phyloP scores from a whole-genome alignment of 2,329 filamentous ascomycete genomes.

The Colletotrichum tabaci region DNA sequence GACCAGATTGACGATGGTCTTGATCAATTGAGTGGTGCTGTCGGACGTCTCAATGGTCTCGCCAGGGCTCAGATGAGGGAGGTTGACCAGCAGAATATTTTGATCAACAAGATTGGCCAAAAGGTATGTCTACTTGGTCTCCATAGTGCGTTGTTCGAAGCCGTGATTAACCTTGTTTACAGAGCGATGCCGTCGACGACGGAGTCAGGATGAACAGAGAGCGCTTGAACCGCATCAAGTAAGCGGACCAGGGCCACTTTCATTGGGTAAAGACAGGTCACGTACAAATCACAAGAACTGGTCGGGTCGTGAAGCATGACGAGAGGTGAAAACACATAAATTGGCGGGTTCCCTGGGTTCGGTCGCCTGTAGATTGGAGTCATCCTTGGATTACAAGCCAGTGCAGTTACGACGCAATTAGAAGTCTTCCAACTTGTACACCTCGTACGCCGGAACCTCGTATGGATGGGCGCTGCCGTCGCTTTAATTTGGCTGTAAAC shows the following conservation, averaged over 20 bases:
- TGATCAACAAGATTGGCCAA: slow-evolving; percentile 80
- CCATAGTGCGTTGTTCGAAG: neutral
- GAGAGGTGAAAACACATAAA: neutral
- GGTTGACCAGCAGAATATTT: slow-evolving; percentile 81
- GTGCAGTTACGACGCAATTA: slow-evolving; percentile 25
- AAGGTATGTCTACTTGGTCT: slow-evolving; percentile 71
- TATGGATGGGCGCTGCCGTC: slow-evolving; percentile 47
- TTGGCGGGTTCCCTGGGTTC: neutral
- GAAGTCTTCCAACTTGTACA: slow-evolving; percentile 48
- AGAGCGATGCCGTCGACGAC: slow-evolving; percentile 89
- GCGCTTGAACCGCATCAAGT: slow-evolving; percentile 74
- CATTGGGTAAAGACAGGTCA: neutral
- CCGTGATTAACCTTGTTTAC: slow-evolving; percentile 49
- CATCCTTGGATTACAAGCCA: neutral
- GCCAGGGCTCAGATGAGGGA: slow-evolving; percentile 82
- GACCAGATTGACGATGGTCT: slow-evolving; percentile 71
- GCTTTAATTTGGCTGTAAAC: neutral
- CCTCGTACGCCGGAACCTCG: slow-evolving; percentile 48
- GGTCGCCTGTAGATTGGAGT: slow-evolving; percentile 13
- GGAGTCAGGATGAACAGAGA: slow-evolving; percentile 85
- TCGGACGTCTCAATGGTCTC: slow-evolving; percentile 79
- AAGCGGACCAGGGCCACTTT: slow-evolving; percentile 20
- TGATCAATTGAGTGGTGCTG: slow-evolving; percentile 79
- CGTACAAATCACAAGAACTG: neutral
- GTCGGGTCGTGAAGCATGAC: neutral